Percentiles rank a stretch among this genome's conserved stretches.
phyloP scores from a whole-genome alignment of 139 green algal species.

The Coelastrella sp. region DNA sequence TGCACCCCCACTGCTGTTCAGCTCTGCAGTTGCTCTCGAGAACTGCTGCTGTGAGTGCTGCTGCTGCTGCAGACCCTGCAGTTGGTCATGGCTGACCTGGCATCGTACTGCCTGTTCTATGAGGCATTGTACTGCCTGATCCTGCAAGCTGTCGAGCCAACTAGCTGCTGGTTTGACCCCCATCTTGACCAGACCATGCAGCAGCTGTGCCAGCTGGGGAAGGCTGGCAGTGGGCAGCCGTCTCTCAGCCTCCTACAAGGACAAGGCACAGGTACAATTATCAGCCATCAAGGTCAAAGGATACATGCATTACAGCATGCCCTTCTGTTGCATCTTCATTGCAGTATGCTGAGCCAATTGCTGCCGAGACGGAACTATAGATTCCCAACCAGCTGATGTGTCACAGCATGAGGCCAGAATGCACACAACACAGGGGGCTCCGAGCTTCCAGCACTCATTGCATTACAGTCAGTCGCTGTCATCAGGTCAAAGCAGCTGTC shows the following conservation, averaged over 20 bases:
- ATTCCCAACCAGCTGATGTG: too few relatives aligned
- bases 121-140: conserved; percentile 24
- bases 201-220: conserved; percentile 35
- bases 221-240: not conserved
- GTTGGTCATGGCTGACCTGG: not conserved
- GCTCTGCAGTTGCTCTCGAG: not conserved
- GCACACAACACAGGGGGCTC: too few relatives aligned
- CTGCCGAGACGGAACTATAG: too few relatives aligned
- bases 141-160: conserved; percentile 32
- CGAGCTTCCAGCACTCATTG: too few relatives aligned
- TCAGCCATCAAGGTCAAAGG: too few relatives aligned
- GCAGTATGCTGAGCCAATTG: too few relatives aligned
- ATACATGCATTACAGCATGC: too few relatives aligned
- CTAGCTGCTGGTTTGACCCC: conserved; percentile 28
- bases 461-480: too few relatives aligned
- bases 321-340: too few relatives aligned
- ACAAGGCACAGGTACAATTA: not conserved
- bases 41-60: not conserved
- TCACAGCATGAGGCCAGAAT: too few relatives aligned
- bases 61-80: conserved; percentile 12
- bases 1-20: not conserved
- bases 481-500: too few relatives aligned
- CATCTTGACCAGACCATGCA: conserved; percentile 37
- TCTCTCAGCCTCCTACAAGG: conserved; percentile 21
- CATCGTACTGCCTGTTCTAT: conserved; percentile 28